Evolutionary conservation across 306 rosid species (phyloP).

Genomic region (Sindora glabra): DNA sequence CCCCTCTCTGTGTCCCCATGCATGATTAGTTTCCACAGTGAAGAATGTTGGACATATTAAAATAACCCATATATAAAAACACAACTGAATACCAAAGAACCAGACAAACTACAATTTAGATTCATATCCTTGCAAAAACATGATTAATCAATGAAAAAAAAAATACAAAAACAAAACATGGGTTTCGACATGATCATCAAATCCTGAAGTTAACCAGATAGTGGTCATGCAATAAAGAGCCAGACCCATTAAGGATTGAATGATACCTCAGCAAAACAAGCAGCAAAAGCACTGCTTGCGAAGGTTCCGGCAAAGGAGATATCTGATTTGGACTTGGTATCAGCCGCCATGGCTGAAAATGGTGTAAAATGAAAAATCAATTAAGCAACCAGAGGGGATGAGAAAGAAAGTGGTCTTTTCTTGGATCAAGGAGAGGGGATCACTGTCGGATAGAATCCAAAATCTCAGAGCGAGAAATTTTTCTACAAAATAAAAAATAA

Average conservation of each 20-base stretch:
- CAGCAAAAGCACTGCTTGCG: constrained; percentile 70
- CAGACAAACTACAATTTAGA: not conserved
- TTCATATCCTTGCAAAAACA: not conserved
- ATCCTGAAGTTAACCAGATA: not conserved
- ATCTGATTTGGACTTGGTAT: constrained; percentile 47
- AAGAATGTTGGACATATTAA: not conserved
- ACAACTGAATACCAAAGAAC: not conserved
- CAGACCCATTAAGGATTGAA: not conserved
- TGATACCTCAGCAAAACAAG: constrained; percentile 74
- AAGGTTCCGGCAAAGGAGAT: constrained; percentile 63
- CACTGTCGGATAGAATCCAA: no score
- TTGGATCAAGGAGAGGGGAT: no score
- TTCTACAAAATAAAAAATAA: no score
- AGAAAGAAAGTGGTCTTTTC: no score
- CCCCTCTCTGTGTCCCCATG: no score
- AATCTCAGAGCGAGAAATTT: no score
- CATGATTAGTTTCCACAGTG: no score
- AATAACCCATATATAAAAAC: not conserved
- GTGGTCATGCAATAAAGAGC: not conserved
- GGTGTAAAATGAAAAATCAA: not conserved
- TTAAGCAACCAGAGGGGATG: not conserved
- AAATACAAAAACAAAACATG: not conserved
- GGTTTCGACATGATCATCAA: constrained; percentile 7
- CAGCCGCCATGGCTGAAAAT: constrained; percentile 46
- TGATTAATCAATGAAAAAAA: not conserved